These are phyloP conservation scores for Yamadazyma friedrichii DNA, from an alignment of 1,139 yeast genomes.

Conservation along the genomic window DNA sequence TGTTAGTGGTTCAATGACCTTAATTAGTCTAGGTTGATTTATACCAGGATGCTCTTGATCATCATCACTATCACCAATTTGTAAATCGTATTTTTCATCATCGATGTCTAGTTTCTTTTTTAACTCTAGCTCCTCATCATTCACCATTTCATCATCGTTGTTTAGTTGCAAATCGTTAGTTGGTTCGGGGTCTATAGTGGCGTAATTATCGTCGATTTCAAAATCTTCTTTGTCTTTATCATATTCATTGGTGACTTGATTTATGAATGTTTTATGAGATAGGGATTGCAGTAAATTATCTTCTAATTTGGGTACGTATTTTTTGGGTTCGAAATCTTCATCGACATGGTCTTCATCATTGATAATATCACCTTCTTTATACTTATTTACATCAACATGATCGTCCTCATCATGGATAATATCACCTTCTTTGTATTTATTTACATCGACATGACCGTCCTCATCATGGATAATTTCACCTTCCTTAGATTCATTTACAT, in stretches of 20 bases:
- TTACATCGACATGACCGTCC: background rate
- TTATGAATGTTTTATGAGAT: constrained; percentile 7
- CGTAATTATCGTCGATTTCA: constrained; percentile 21
- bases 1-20: constrained; percentile 12
- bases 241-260: constrained; percentile 14
- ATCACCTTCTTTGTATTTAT: constrained; percentile 12
- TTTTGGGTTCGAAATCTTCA: constrained; percentile 3
- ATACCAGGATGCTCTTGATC: constrained; percentile 6
- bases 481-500: constrained; percentile 6
- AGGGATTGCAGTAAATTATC: constrained; percentile 7
- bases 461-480: constrained; percentile 10
- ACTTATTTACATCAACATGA: background rate
- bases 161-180: constrained; percentile 7
- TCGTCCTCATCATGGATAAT: constrained; percentile 3
- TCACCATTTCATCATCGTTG: constrained; percentile 11
- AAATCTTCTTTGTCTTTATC: constrained; percentile 15
- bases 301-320: constrained; percentile 15
- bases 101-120: constrained; percentile 6
- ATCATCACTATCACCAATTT: constrained; percentile 17
- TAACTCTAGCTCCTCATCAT: constrained; percentile 7
- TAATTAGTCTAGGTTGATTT: constrained; percentile 1
- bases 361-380: constrained; percentile 13
- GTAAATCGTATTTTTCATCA: constrained; percentile 23
- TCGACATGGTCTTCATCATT: constrained; percentile 6
- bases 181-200: constrained; percentile 11